Base-by-base conservation (phyloP, 768 basidiomycete genomes). In the Hemileccinum rubropunctum region DNA sequence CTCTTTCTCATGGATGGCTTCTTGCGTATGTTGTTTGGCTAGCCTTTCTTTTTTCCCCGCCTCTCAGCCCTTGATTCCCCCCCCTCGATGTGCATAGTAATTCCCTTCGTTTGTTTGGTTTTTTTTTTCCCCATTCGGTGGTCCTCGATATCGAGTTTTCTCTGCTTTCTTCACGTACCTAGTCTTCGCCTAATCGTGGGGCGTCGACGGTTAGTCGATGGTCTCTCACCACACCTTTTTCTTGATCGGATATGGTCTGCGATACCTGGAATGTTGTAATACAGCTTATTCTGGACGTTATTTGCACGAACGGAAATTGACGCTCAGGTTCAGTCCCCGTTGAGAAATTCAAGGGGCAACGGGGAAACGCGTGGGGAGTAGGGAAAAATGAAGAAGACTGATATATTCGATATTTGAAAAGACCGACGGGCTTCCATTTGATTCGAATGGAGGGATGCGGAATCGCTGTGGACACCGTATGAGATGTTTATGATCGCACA, bases 221-320 rank as follows among this genome's bases (percentile, higher is more conserved):
- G 44, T 45, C 47, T 38, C 52, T 21, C 38, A 43, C 48, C 18
- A 36, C 46, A 5, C 20, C 12, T 37, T 44, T 36, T 51, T 61
- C 55, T 60, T 65, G 65, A 54, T 67, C 57, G 58, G 57, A 69
- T 63, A 56, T 50, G 52, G 61, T 53, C 63, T 65, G 67, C 63
- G 54, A 67, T 67, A 69, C 66, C 66, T 67, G 67, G 61, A 52
- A 63, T 69, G 65, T 68, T 67, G 67, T 67, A 67, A 65, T 67
- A 67, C 63, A 69, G 47, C 54, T 56, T 54, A 56, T 60, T 61
- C 57, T 65, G 65, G 67, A 68, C 54, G 20, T 21, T 47, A n/a
- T 42, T 38, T 15, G 11, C 23, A 17, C 23, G 11, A 2, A 15
- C 47, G 48, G 48, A 48, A 36, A 48, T 37, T 30, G 28, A 26